Base-by-base conservation (phyloP, 768 basidiomycete species). In the Punctularia strigosozonata region DNA sequence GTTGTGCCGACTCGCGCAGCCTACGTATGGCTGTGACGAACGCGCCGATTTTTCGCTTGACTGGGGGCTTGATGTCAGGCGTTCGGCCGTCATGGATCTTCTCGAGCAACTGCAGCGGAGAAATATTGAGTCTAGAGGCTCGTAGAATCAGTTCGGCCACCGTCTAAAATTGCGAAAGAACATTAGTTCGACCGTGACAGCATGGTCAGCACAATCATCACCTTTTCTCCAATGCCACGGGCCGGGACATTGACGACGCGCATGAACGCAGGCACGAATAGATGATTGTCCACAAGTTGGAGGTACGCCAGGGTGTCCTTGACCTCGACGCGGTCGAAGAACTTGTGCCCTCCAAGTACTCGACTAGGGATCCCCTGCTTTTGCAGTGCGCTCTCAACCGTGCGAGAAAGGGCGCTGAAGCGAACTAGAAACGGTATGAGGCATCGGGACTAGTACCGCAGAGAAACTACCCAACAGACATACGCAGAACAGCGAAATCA, bases 281-380 rank as follows among this genome's bases (percentile, higher is more conserved):
- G 52, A 0, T 79, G 74, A 50, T 90, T 90, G 46, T 89, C 86
- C 2, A 81, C 63, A 3, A 92, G 62, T 52, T 90, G 88, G 3
- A 92, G 63, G 50, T 91, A 91, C 2, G 81, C 78, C 21, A 90
- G 59, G 8, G 89, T 40, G 55, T 88, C 84, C 60, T 88, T 88
- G 51, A 91, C 81, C 66, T 90, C 88, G 50, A 75, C 53, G 14
- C 87, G 75, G 46, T 90, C 85, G 48, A 91, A 91, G 66, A 90
- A 90, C 51, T 79, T 83, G 50, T 83, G 81, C 1, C 87, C 87
- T 17, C 75, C 80, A 2, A 91, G 66, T 36, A 91, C 71, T 41
- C 74, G 62, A 47, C 71, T 75, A 1, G 87, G 87, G 26, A 94
- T 83, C n/a, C 76, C 73, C 45, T 79, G 74, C 44, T 71, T 77